Percentiles rank a stretch among this genome's conserved stretches.
phyloP scores from a whole-genome alignment of 345 rosid genomes.

The Populus euphratica region DNA sequence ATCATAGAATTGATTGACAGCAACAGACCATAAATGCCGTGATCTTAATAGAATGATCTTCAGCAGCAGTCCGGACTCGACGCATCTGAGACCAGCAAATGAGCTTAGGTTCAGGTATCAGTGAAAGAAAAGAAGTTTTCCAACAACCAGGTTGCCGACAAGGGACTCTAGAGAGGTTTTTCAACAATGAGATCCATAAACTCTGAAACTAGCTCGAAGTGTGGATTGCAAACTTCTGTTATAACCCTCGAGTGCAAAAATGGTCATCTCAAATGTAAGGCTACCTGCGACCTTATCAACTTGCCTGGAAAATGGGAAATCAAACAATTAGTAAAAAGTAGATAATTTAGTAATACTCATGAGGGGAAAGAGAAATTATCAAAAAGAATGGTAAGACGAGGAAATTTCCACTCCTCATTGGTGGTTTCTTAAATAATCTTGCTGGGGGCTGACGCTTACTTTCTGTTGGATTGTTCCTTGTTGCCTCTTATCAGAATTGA shows the following conservation, averaged over 20 bases:
- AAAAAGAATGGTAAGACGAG: not conserved
- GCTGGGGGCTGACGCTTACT: not conserved
- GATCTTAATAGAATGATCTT: not conserved
- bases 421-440: not conserved
- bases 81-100: not conserved
- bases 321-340: too few species aligned
- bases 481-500: not conserved
- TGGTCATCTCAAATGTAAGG: not conserved
- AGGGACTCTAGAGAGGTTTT: not conserved
- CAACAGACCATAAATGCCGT: not conserved
- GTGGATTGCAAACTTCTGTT: not conserved
- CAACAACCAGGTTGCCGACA: not conserved
- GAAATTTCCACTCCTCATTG: not conserved
- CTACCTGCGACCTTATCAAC: not conserved
- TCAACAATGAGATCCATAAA: not conserved
- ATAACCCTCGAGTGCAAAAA: not conserved
- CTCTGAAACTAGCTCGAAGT: not conserved
- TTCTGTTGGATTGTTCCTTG: not conserved
- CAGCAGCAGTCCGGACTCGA: not conserved
- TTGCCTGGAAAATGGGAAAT: too few species aligned
- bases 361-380: not conserved
- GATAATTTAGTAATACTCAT: too few species aligned
- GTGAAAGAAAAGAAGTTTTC: not conserved
- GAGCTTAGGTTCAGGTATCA: not conserved
- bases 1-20: not conserved